Base-by-base conservation (phyloP, 495 filamentous ascomycete species). In the Hamigera avellanea region DNA sequence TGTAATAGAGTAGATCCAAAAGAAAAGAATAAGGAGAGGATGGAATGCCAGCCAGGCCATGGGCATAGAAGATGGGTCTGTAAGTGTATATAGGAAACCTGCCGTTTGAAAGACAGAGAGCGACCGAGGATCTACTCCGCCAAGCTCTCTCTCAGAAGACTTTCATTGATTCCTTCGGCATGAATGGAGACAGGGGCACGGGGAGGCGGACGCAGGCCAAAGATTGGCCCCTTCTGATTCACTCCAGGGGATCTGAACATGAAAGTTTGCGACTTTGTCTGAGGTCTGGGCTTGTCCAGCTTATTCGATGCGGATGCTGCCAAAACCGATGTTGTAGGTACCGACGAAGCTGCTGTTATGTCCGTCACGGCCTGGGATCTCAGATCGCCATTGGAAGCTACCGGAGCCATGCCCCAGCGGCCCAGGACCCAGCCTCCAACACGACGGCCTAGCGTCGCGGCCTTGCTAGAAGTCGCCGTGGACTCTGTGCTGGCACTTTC, bases 371-470 rank as follows among this genome's bases (percentile, higher is more conserved):
- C 21, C 21, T 23, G 21, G 5, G 21, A 23, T 9, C 2, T 33
- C 2, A 52, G 37, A 19, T 50, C 44, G 18, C 41, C 30, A 12
- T 47, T 32, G 2, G 52, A 46, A 29, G 57, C 28, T 5, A 49
- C 44, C 1, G 69, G 62, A 5, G 61, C 57, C 12, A 62, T 52
- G 14, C 70, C 71, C 72, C 71, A 77, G 21, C 63, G 58, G 7
- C 72, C 69, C 7, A 67, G 57, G 2, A 76, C 63, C 72, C 72
- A 77, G 15, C 71, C 70, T 6, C 72, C 71, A 26, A 73, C 44
- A 14, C 66, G 66, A 25, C 61, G 64, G 15, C 59, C 48, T 2
- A 72, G 40, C 2, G 57, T 62, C 4, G 57, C 33, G 25, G 58
- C 42, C 32, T 62, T 53, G 27, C 44, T 41, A 5, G 45, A 42